Base-by-base conservation (phyloP, 352 stramenopile species). In the Phytophthora pisi region DNA sequence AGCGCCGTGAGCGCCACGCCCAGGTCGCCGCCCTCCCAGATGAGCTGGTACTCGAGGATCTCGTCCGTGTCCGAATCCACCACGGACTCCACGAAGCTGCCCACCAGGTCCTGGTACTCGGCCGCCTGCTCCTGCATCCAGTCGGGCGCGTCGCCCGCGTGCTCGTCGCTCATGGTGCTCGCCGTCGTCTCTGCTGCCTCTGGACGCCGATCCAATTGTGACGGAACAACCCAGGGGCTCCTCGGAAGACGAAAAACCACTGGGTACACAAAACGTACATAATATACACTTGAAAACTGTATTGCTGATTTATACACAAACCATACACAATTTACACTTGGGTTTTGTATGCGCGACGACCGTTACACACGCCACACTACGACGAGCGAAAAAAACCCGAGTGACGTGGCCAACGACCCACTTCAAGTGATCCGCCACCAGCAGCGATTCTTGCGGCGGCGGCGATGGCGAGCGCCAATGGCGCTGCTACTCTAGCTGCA, bases 71-170 rank as follows among this genome's bases (percentile, higher is more conserved):
- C 84, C 52, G 78, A 79, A 67, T 94, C 86, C 56, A 91, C 81
- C 10, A 94, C 86, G 18, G 86, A 94, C 63, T 93, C 86, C 23
- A 94, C 86, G 65, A 96, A 96, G 75, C 81, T 92, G 36, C 86
- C 87, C 13, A 96, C 86, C 49, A 96, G 71, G 68, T 96, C 86
- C 31, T 79, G 74, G 65, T 91, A 94, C 77, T 96, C 88, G 59
- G 86, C 88, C 40, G 86, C 88, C 64, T 96, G 88, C 73, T 96
- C 86, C 56, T 96, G 78, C 70, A 96, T 96, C 88, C 88, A 96
- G 49, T 75, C 68, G 64, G 66, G 65, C 18, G 50, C 55, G 18
- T 68, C 67, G 38, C 54, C 60, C 38, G 60, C 51, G 30, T 73
- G 63, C 36, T 73, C 68, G 38, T 68, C 62, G 55, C 51, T 82